Evolutionary conservation across 345 rosid genomes (phyloP), one percentile per base, ranked within the genome.

Genomic region (Noccaea bulbosa): DNA sequence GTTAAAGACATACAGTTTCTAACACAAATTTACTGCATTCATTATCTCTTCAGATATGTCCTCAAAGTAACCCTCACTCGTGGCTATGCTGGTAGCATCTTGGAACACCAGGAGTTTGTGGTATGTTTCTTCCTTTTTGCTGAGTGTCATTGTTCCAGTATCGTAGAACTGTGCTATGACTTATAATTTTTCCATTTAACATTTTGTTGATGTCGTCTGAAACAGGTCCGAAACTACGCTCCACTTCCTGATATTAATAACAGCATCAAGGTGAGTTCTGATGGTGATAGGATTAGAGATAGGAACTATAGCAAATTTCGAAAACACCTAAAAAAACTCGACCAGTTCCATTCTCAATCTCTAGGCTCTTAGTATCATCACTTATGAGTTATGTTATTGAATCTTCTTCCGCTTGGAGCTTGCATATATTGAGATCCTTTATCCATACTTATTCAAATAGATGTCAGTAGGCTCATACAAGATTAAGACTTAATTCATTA

Each of bases 41-140:
- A 32, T 11, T 54, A 59, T 48, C 15, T 72, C 59, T 78, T 43
- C 73, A 94, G 99, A 86, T 94, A 94, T 85, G 93, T 88, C 54
- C 86, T 91, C 74, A 89, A 88, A 83, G 95, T 94, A 70, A 94
- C 97, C 3, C 62, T 94, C 53, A 85, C 81, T 76, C 98, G 97
- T 67, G 97, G 91, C 75, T 94, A 94, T 72, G 85, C 83, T 71
- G 98, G 96, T 77, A 89, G 92, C 82, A 85, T 94, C 68, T 71
- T 91, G 67, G 95, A 94, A 84, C 85, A 87, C 79, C 97, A 91
- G 81, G 99, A 94, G 62, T 86, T 94, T 69, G 60, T 84, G 89
- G 97, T 94, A 87, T 74, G 53, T 41, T 37, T 53, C 30, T 47
- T n/a, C 35, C 55, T 58, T 62, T 69, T 44, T 17, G 9, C 64